Base-by-base conservation (phyloP, 805 yeast genomes). In the Kuraishia borneana region DNA sequence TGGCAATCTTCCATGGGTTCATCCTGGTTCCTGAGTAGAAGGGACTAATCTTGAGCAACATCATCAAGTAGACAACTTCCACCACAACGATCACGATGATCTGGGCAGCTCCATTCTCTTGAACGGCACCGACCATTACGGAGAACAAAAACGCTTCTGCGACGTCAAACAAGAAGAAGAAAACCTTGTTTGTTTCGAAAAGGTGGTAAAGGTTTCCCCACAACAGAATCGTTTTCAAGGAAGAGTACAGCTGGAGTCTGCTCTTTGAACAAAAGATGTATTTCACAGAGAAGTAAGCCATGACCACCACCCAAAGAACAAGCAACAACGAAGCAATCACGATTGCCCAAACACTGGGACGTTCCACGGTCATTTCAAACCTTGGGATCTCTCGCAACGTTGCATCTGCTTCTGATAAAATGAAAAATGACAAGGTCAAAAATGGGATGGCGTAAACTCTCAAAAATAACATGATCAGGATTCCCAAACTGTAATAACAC, bases 181-280 rank as follows among this genome's bases (percentile, higher is more conserved):
- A 51, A 2, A 64, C 56, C 38, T 54, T 51, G 12, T 54, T 46
- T 1, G 76, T 74, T 18, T 60, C 56, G 45, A 62, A 67, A 13
- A 55, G 51, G 35, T 60, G 56, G 45, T 70, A 72, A 18, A 59
- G 44, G 31, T 54, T 52, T 3, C 67, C 60, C 75, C 76, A 73
- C 3, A 61, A 35, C 33, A 69, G 54, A 26, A 71, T 61, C 5
- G 62, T 51, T 34, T 56, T 61, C 36, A 69, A 53, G 2, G 75
- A 69, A 3, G 73, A 62, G 42, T 71, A 73, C 4, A 72, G 42
- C 39, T 51, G 50, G 23, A 43, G 36, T 34, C 46, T 39, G 18
- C 37, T 32, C 22, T 27, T 39, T 6, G 39, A 21, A 6, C 6
- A 7, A 26, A 54, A 26, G 16, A 63, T 39, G 37, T 54, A 66